Evolutionary conservation across 306 rosid species (phyloP), one percentile per base, ranked within the genome.

Genomic region (Gillenia trifoliata): DNA sequence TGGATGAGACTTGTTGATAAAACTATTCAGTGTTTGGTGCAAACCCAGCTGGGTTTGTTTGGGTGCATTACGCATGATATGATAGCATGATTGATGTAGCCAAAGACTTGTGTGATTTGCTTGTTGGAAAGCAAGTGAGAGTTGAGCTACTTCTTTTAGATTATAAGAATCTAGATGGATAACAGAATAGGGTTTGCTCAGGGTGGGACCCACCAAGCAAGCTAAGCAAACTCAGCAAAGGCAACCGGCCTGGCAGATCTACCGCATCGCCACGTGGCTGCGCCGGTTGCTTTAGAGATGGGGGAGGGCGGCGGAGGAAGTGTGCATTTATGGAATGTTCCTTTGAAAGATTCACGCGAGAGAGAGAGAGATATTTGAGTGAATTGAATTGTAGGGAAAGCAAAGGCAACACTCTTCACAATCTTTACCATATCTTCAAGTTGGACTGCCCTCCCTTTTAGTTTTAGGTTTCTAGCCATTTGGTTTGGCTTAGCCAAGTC

Each of bases 391-490:
- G 68, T 40, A 40, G 29, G 76, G 43, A 59, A 72, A 72, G 76
- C 68, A 41, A 72, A 59, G 76, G 30, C 57, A 25, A 26, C 41
- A 57, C 63, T 34, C 0, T 20, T 29, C 66, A 62, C 52, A 30
- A 54, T 71, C 56, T 29, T 56, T 72, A 41, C 57, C 76, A 41
- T 72, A 59, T 72, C 76, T 25, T 72, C 41, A 59, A 40, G 66
- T 36, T 12, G 66, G 25, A 59, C 28, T 59, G 68, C 41, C n/a
- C n/a, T 64, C 10, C 57, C 57, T 57, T 3, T 40, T 30, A 4
- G 64, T 11, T 28, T 17, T 8, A 47, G 63, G 73, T 47, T 49
- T 31, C 23, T 22, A 26, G 16, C 63, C 33, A 57, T 57, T 22
- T 57, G 15, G 33, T 57, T 57, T 63, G 66, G 41, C 67, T 49